Evolutionary conservation across 305 asterid genomes (phyloP), one percentile per base, ranked within the genome.

Genomic region (Plantago coronopus): DNA sequence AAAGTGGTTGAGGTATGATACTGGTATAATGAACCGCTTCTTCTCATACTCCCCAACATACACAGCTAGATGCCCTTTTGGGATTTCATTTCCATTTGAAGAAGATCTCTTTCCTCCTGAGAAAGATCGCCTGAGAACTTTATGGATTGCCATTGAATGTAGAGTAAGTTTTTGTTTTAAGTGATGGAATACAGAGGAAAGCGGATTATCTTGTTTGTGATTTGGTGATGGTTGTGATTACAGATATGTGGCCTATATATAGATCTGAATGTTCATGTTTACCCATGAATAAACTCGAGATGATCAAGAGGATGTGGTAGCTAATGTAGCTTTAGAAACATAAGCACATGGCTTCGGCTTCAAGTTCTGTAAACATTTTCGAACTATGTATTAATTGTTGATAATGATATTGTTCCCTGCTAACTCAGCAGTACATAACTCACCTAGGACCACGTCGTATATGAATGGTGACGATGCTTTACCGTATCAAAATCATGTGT

Each of bases 31-130:
- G 50, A 71, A 78, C 19, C 87, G 55, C 66, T 34, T 62, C 45
- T 57, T 57, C 34, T 56, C 61, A 31, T 48, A 23, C 54, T 66
- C 81, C 34, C 80, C 76, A 9, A 75, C 76, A 42, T 78, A 78
- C 5, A 78, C 77, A 3, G 79, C 60, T 7, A 72, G 68, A 59
- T 76, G 79, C 0, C 84, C 81, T 9, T 62, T 79, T n/a, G 84
- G 79, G 22, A 79, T 71, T 27, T 70, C 75, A 54, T 17, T 62
- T 56, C 61, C 47, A 31, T 7, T 7, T 56, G 48, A 0, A 16
- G 48, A 31, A 9, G 61, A 56, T 37, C 17, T 55, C 15, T 56
- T 56, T 17, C 61, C 61, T 4, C 45, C 61, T 56, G 61, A 56
- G 12, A 56, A 56, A 17, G 46, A 34, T 12, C 72, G 67, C 46